Conservation (phyloP, 2,329 filamentous ascomycete genomes). For the Coniochaeta pulveracea region DNA sequence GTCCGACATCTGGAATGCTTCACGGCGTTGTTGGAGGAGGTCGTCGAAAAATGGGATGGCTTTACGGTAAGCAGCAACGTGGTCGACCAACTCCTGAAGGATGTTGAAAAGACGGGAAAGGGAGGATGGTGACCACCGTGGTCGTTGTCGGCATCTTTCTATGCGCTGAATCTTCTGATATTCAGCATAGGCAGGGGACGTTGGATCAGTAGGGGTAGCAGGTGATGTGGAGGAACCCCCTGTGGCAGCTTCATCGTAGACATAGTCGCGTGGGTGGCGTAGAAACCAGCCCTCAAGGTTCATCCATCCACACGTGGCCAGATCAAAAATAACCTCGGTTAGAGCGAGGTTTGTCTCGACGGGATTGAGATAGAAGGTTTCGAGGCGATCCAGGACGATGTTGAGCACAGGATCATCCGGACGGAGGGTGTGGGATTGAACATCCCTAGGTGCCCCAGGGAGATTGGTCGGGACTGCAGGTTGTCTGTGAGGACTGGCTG, state of each 20-base stretch:
- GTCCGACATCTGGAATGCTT: conserved; percentile 52
- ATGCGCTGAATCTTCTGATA: conserved; percentile 33
- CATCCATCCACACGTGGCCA: conserved; percentile 77
- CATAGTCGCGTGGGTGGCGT: conserved; percentile 55
- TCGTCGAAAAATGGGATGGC: conserved; percentile 63
- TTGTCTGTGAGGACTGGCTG: conserved; percentile 42
- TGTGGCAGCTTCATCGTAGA: conserved; percentile 30
- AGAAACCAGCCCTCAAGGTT: conserved; percentile 85
- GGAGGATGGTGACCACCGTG: conserved; percentile 38
- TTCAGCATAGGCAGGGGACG: conserved; percentile 27
- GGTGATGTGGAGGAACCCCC: conserved; percentile 14
- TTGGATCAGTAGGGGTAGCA: conserved; percentile 28
- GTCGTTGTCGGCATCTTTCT: conserved; percentile 38
- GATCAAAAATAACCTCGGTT: conserved; percentile 70
- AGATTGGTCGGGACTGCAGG: conserved; percentile 44
- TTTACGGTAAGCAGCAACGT: conserved; percentile 50
- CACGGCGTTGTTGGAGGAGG: conserved; percentile 52
- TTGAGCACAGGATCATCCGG: conserved; percentile 52
- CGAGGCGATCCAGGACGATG: conserved; percentile 58
- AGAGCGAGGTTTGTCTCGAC: conserved; percentile 84
- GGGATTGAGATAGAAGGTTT: conserved; percentile 78
- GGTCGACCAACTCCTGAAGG: conserved; percentile 48
- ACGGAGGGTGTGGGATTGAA: conserved; percentile 48
- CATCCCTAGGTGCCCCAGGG: conserved; percentile 49
- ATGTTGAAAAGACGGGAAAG: conserved; percentile 43